These are phyloP conservation scores for Penicillium bovifimosum DNA, from an alignment of 495 filamentous ascomycete species.

Conservation along the genomic window DNA sequence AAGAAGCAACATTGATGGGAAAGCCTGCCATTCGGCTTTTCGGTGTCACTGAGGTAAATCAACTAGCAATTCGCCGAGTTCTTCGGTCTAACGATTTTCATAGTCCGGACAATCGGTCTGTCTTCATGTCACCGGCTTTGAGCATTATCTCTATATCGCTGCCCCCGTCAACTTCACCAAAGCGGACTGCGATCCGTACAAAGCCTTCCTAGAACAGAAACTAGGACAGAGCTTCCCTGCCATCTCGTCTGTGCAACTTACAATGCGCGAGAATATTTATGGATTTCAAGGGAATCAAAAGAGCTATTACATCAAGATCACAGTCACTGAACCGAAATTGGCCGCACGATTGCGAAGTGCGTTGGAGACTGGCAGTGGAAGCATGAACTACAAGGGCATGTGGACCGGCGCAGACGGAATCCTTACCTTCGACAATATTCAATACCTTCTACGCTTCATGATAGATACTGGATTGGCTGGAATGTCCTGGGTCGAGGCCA, in stretches of 20 bases:
- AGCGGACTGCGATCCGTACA: conserved; percentile 70
- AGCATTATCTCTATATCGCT: conserved; percentile 92
- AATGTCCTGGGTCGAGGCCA: conserved; percentile 96
- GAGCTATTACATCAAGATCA: conserved; percentile 88
- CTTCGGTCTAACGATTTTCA: conserved; percentile 3
- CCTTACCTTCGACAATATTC: conserved; percentile 88
- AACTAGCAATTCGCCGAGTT: background rate
- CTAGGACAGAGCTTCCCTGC: conserved; percentile 57
- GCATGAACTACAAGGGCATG: conserved; percentile 79
- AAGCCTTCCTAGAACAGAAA: conserved; percentile 68
- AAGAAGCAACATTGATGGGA: conserved; percentile 73
- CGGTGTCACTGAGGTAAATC: conserved; percentile 82
- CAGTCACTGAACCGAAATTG: conserved; percentile 78
- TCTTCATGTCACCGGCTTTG: conserved; percentile 91
- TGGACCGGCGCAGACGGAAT: conserved; percentile 73
- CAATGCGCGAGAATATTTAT: conserved; percentile 82
- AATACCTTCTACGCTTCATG: conserved; percentile 96
- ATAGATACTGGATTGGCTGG: conserved; percentile 87
- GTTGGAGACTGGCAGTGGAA: conserved; percentile 60
- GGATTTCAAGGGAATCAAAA: conserved; percentile 89
- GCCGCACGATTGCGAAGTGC: conserved; percentile 64
- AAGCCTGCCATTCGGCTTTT: conserved; percentile 79
- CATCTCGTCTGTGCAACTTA: conserved; percentile 69
- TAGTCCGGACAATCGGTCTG: conserved; percentile 85
- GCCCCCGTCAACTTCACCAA: conserved; percentile 77